Evolutionary conservation across 2,329 filamentous ascomycete genomes (phyloP).

Genomic region (Penicillium rolfsii): DNA sequence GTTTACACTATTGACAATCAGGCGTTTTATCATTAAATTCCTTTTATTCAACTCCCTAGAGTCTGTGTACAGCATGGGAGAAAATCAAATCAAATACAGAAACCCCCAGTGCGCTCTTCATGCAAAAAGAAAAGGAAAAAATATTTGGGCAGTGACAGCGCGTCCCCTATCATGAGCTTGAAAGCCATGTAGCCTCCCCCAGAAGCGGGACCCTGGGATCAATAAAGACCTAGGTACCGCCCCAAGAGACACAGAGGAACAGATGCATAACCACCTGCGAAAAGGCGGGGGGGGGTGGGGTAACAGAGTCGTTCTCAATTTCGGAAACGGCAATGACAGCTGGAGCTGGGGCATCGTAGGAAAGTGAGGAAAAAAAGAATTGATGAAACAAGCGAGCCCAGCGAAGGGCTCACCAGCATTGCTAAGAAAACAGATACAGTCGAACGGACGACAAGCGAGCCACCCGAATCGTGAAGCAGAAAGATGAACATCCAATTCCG

Average conservation of each 20-base stretch:
- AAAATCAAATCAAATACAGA: conserved; percentile 32
- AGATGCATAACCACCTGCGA: conserved; percentile 18
- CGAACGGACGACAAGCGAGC: conserved; percentile 28
- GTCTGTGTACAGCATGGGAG: conserved; percentile 39
- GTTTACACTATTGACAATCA: background rate
- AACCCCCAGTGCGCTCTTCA: conserved; percentile 34
- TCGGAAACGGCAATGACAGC: conserved; percentile 29
- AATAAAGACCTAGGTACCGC: conserved; percentile 19
- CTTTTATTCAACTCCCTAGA: conserved; percentile 27
- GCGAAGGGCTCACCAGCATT: conserved; percentile 24
- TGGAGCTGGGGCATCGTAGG: conserved; percentile 25
- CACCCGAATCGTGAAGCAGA: conserved; percentile 37
- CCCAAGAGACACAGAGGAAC: conserved; percentile 26
- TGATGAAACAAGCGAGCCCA: conserved; percentile 21
- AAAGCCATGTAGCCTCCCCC: background rate
- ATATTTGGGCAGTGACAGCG: conserved; percentile 13
- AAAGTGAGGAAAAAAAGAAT: conserved; percentile 20
- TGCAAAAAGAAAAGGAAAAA: conserved; percentile 30
- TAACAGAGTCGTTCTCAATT: conserved; percentile 38
- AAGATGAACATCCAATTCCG: conserved; percentile 45
- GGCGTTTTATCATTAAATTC: conserved; percentile 21
- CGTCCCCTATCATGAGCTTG: conserved; percentile 6
- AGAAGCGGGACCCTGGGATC: background rate
- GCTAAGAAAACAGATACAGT: conserved; percentile 41
- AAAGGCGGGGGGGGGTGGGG: conserved; percentile 6